Percentiles rank a stretch among this genome's conserved stretches.
Conservation (phyloP, 2,329 filamentous ascomycete genomes). For the Chaetomiaceae sp. region DNA sequence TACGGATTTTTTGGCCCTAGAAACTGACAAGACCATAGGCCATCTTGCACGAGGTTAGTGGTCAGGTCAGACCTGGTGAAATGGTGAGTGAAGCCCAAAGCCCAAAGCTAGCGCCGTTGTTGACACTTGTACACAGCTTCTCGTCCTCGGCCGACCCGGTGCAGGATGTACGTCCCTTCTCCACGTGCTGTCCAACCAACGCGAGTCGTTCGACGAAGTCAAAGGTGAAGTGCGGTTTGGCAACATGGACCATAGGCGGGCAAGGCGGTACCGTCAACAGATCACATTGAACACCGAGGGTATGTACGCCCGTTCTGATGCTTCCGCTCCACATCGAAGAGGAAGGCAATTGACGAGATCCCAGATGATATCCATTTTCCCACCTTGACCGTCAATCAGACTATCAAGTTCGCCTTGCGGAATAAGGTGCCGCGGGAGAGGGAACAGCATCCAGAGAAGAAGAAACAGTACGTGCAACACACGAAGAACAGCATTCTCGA, state of each 20-base stretch:
- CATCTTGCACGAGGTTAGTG: constrained; percentile 1
- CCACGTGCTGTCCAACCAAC: constrained; percentile 1
- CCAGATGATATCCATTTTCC: constrained; percentile 5
- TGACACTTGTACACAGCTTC: background rate
- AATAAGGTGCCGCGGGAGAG: constrained; percentile 6
- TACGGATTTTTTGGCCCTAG: background rate
- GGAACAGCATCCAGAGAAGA: background rate
- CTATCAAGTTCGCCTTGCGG: constrained; percentile 5
- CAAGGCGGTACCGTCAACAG: constrained; percentile 1
- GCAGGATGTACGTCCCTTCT: constrained; percentile 4
- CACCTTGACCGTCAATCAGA: constrained; percentile 5
- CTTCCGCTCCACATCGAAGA: background rate
- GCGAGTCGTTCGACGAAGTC: constrained; percentile 4
- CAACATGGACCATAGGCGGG: background rate
- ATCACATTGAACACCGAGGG: constrained; percentile 6
- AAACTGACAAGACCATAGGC: constrained; percentile 1
- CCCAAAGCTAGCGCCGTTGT: background rate
- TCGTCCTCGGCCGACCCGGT: constrained; percentile 3
- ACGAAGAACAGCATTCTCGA: constrained; percentile 2
- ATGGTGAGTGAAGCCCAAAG: background rate
- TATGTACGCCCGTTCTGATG: background rate
- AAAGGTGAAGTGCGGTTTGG: constrained; percentile 2
- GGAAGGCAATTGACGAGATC: background rate
- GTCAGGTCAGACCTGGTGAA: constrained; percentile 3
- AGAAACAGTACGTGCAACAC: constrained; percentile 1